Conservation (phyloP, 306 rosid species). For the Malus fusca region DNA sequence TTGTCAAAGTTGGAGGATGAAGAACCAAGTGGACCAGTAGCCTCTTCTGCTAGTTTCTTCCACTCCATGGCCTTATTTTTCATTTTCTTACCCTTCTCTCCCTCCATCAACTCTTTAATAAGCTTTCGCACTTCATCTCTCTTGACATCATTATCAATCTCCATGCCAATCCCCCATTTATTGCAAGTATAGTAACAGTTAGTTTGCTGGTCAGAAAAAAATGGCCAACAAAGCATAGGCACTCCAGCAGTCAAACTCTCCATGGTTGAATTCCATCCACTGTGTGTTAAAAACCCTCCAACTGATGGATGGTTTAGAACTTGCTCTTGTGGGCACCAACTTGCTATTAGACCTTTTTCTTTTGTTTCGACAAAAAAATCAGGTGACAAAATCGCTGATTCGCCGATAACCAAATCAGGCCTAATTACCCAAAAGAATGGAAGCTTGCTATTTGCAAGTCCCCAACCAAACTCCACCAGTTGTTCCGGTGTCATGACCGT, state of each 20-base stretch:
- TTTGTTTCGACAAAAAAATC: not conserved
- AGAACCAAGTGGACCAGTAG: not conserved
- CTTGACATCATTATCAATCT: slow-evolving; percentile 16
- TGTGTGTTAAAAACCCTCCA: too few relatives aligned
- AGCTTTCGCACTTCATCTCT: slow-evolving; percentile 12
- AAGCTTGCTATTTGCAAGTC: slow-evolving; percentile 13
- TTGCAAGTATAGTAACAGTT: not conserved
- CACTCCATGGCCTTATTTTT: not conserved
- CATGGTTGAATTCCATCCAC: too few relatives aligned
- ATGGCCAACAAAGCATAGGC: not conserved
- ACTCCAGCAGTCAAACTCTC: too few relatives aligned
- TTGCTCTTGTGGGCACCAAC: too few relatives aligned
- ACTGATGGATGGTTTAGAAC: too few relatives aligned
- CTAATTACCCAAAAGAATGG: slow-evolving; percentile 13
- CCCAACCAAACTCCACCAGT: slow-evolving; percentile 8
- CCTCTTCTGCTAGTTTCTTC: not conserved
- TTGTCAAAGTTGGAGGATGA: not conserved
- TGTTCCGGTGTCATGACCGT: not conserved
- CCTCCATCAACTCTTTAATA: not conserved
- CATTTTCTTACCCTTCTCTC: slow-evolving; percentile 6
- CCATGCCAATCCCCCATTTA: slow-evolving; percentile 14
- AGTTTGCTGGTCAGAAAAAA: slow-evolving; percentile 9
- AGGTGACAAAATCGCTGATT: not conserved
- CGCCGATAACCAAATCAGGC: slow-evolving; percentile 1
- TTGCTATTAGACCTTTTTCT: too few relatives aligned